These are phyloP conservation scores for Paraurostyla sp. DNA, from an alignment of 73 alveolate species.

Conservation along the genomic window DNA sequence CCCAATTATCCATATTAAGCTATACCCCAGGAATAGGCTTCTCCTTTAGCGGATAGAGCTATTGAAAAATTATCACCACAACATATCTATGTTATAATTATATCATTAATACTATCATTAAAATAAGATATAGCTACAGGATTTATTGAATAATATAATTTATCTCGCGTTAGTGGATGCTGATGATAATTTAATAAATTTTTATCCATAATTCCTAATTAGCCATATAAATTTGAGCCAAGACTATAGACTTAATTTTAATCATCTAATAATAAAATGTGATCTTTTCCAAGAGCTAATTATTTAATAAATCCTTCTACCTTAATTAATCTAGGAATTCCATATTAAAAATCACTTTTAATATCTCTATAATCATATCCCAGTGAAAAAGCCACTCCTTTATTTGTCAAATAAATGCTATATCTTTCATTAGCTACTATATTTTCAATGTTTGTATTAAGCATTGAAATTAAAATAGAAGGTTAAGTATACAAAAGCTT, in stretches of 20 bases:
- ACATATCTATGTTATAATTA: neutral
- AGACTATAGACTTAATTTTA: neutral
- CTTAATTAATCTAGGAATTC: slow-evolving; percentile 37
- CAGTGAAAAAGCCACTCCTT: slow-evolving; percentile 3
- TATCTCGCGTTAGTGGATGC: slow-evolving; percentile 9
- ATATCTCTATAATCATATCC: slow-evolving; percentile 38
- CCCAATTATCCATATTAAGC: slow-evolving; percentile 53
- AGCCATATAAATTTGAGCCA: slow-evolving; percentile 42
- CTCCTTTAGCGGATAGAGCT: neutral
- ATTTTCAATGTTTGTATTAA: neutral
- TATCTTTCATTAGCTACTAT: slow-evolving; percentile 28
- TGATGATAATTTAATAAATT: neutral
- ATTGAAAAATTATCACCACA: slow-evolving; percentile 56
- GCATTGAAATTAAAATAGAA: neutral
- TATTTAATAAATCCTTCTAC: neutral
- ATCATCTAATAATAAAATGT: slow-evolving; percentile 4
- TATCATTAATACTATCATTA: neutral
- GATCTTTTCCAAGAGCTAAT: slow-evolving; percentile 42
- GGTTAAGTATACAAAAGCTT: slow-evolving; percentile 8
- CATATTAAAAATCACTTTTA: slow-evolving; percentile 25
- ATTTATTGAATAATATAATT: slow-evolving; percentile 6
- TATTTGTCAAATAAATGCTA: neutral
- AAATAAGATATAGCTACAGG: slow-evolving; percentile 1
- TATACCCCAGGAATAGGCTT: slow-evolving; percentile 31
- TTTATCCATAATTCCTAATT: slow-evolving; percentile 36